Evolutionary conservation across 768 basidiomycete genomes (phyloP), one percentile per base, ranked within the genome.

Genomic region (Mrakia frigida): DNA sequence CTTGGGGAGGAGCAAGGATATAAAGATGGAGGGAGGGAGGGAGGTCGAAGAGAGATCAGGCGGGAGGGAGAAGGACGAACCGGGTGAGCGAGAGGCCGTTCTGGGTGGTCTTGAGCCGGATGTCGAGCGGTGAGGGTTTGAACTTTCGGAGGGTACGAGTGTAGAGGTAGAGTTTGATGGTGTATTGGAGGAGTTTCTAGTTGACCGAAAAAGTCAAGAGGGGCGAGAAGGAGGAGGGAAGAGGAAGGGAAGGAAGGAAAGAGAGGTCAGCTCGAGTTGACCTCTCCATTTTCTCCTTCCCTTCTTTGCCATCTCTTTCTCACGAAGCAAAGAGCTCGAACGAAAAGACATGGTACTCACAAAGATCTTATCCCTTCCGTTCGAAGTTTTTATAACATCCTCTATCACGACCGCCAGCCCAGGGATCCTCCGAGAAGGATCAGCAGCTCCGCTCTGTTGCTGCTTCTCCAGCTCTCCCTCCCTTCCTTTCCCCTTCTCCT

Each of bases 361-460:
- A 68, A 68, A 68, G 39, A 68, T 37, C 65, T 68, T 68, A 14
- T 68, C 65, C 65, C 65, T 68, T 13, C 65, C 65, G 65, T 68
- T 68, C 39, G 65, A 68, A 23, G 65, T 25, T 23, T 68, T 68
- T 0, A 68, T 28, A 16, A 68, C 65, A 39, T 68, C 65, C 65
- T 68, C 65, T 9, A 68, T 35, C 35, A 68, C 37, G 7, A 68
- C 65, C 1, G 39, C 35, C 65, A 68, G 39, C 39, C 65, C 65
- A 21, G 65, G 65, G 14, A 21, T 35, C 25, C 21, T 39, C 37
- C n/a, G n/a, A n/a, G 18, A 23, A 59, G 11, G 61, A 33, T n/a
- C 4, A 35, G 28, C 13, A 11, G n/a, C 35, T 37, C 37, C 25
- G 21, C 39, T n/a, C 65, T 41, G 65, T 41, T 41, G 35, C 35